Evolutionary conservation across 2,329 filamentous ascomycete species (phyloP), one percentile per base, ranked within the genome.

Genomic region (Hirsutella thompsonii): DNA sequence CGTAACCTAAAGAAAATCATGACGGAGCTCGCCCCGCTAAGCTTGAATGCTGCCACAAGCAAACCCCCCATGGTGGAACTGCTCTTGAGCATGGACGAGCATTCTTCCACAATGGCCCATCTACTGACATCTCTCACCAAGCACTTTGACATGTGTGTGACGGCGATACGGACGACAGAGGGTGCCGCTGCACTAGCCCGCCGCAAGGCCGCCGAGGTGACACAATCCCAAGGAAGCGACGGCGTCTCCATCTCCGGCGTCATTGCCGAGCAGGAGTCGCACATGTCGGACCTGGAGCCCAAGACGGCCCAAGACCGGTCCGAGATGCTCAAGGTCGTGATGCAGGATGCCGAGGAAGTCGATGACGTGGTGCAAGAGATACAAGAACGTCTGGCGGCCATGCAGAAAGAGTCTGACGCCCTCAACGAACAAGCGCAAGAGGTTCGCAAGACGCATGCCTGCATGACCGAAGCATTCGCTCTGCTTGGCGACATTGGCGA

Each of bases 111-210:
- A 51, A 90, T 93, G 79, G 90, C 89, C 5, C 72, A 81, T 43
- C 72, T 87, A 5, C 74, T 96, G 2, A 76, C 86, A 42, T 87
- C 83, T 1, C 67, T 96, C 4, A 88, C 87, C 8, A 76, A 74
- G 20, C 90, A 96, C 61, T 95, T 94, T 56, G 90, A 96, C 58
- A 76, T 94, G 48, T 95, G 90, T 58, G 85, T 94, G 13, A 90
- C 82, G 1, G 90, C 90, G 1, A 81, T 95, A 35, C 84, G 88
- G 44, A 87, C 90, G 39, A 95, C 89, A 3, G 88, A 94, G 63
- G 83, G 83, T 23, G 83, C 81, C 5, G 78, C 79, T 11, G 81
- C 78, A 5, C 67, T 80, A 36, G 82, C 81, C 5, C 75, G 79
- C 10, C 72, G 75, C 39, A 81, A 77, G 47, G 81, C 78, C 0